phyloP scores from a whole-genome alignment of 495 filamentous ascomycete genomes.

The Podospora didyma region DNA sequence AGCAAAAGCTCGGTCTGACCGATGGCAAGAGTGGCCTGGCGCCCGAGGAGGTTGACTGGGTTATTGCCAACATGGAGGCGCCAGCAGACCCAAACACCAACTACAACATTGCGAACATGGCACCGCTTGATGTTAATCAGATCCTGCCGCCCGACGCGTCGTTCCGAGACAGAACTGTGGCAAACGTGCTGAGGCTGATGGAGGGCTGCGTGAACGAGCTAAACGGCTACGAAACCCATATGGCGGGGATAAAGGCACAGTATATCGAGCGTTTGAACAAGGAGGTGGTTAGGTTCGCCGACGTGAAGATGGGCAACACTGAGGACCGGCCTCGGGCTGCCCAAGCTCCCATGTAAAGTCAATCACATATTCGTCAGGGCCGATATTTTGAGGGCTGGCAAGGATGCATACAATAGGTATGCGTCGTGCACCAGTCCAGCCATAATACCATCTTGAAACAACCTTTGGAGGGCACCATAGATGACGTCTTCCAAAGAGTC shows the following conservation, averaged over 20 bases:
- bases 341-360: slow-evolving; percentile 5
- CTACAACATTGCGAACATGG: slow-evolving; percentile 20
- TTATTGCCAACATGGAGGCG: slow-evolving; percentile 27
- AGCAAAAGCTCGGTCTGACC: slow-evolving; percentile 54
- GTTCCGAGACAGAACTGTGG: slow-evolving; percentile 18
- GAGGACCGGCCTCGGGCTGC: slow-evolving; percentile 14
- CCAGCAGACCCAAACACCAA: slow-evolving; percentile 13
- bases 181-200: slow-evolving; percentile 18
- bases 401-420: too few species aligned
- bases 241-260: slow-evolving; percentile 12
- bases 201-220: slow-evolving; percentile 17
- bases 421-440: too few species aligned
- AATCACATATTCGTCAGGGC: too few species aligned
- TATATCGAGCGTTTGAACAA: slow-evolving; percentile 19
- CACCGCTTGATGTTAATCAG: neutral
- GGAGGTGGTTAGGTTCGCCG: slow-evolving; percentile 19
- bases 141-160: slow-evolving; percentile 4
- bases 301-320: slow-evolving; percentile 19
- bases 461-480: too few species aligned
- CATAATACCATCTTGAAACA: too few species aligned
- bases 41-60: slow-evolving; percentile 19
- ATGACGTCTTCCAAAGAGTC: too few species aligned
- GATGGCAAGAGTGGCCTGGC: slow-evolving; percentile 5
- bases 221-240: slow-evolving; percentile 13
- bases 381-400: too few species aligned